Conservation (phyloP, 495 filamentous ascomycete species). For the Talaromyces adpressus region DNA sequence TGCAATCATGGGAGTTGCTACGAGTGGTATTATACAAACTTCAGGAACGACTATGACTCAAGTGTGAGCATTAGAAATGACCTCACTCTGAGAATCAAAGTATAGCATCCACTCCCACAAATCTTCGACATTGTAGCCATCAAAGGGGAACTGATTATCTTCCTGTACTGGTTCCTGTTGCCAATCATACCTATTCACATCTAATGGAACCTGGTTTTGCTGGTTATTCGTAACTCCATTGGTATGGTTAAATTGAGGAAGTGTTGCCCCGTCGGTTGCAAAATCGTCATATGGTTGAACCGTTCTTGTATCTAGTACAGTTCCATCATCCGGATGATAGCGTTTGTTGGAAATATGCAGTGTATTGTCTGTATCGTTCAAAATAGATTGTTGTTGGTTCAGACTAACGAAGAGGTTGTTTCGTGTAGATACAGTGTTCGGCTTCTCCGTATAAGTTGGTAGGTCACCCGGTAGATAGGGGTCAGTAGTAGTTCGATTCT, state of each 20-base stretch:
- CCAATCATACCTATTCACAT: neutral
- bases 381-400: neutral
- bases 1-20: too few relatives aligned
- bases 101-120: slow-evolving; percentile 7
- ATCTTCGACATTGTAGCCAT: slow-evolving; percentile 7
- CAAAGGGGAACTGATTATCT: slow-evolving; percentile 1
- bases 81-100: neutral
- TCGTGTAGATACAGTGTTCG: neutral
- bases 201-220: neutral
- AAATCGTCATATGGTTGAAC: neutral
- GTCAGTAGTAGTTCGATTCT: neutral
- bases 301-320: neutral
- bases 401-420: neutral
- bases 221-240: neutral
- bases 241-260: neutral
- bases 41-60: neutral
- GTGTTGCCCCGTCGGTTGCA: neutral
- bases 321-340: neutral
- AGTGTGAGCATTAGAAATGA: neutral
- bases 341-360: neutral
- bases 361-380: neutral
- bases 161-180: neutral
- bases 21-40: neutral
- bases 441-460: neutral
- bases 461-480: neutral